Base-by-base conservation (phyloP, 2,329 filamentous ascomycete species). In the Aplosporella prunicola region DNA sequence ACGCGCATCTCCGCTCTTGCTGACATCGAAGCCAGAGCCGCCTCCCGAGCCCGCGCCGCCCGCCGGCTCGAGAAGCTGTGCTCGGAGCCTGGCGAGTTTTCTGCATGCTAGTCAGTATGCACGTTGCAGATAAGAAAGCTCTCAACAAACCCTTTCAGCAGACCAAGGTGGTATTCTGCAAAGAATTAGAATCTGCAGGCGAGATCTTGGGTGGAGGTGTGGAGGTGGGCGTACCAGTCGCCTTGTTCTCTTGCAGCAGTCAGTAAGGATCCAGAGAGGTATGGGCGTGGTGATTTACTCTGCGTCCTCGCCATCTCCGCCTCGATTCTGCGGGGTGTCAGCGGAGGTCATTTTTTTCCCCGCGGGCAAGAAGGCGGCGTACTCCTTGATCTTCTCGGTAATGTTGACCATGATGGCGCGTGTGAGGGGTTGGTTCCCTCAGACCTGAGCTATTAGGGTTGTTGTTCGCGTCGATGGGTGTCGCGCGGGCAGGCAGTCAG, bases 341-440 rank as follows among this genome's bases (percentile, higher is more conserved):
- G 31, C 14, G 13, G 16, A 18, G 14, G 20, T 16, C 20, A 22
- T 22, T 16, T 17, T 20, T 35, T 31, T 40, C 28, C 17, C 18
- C 16, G n/a, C 9, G 24, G 15, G 25, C 42, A 42, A 41, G 46
- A 51, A 51, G 47, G 34, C 32, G 32, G 31, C 33, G 56, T 66
- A 94, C 89, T 96, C 91, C 74, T 98, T 98, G 70, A 98, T 98
- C 75, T 94, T 96, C 39, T 98, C 93, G 48, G 91, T 96, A 50
- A 98, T 98, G 70, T 96, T 96, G 64, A 96, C 91, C 91, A 98
- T 98, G 55, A 56, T 67, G 52, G 35, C 57, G 37, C 43, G 27
- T 5, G 27, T 13, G 38, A 30, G 38, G 38, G 34, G 30, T 20
- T 8, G 11, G 37, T 25, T 24, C 28, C 37, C 37, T 34, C 37